Evolutionary conservation across 176 grass and related monocot genomes (phyloP).

Genomic region (Puccinellia tenuiflora): DNA sequence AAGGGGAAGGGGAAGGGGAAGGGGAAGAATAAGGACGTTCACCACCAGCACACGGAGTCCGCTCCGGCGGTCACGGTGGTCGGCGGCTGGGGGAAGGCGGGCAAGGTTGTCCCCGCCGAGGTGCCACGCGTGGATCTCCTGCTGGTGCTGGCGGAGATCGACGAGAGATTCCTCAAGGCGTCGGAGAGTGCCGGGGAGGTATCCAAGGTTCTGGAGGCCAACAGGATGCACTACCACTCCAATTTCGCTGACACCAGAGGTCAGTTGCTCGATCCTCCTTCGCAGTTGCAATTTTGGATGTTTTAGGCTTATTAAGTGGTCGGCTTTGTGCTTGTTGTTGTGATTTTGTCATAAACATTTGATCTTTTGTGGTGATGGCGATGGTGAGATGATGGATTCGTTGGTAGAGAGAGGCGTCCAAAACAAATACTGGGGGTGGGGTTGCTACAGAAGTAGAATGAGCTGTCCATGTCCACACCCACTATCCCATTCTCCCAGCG

Average conservation of each 20-base stretch:
- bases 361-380: constrained; percentile 10
- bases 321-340: not conserved
- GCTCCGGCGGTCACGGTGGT: constrained; percentile 47
- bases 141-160: constrained; percentile 62
- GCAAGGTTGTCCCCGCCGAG: constrained; percentile 43
- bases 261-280: constrained; percentile 38
- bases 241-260: constrained; percentile 76
- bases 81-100: constrained; percentile 34
- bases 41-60: constrained; percentile 84
- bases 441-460: constrained; percentile 4
- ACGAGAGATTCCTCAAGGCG: constrained; percentile 75
- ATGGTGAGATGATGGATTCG: constrained; percentile 40
- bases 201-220: constrained; percentile 83
- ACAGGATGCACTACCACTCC: constrained; percentile 98
- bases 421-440: constrained; percentile 28
- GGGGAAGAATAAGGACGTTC: constrained; percentile 34
- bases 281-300: constrained; percentile 10
- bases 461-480: constrained; percentile 19
- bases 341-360: not conserved
- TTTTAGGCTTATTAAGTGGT: constrained; percentile 15
- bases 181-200: constrained; percentile 82
- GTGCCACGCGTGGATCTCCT: constrained; percentile 47
- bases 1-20: constrained; percentile 33
- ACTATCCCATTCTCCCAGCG: constrained; percentile 2
- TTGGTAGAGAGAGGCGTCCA: constrained; percentile 32